Percentiles rank a stretch among this genome's conserved stretches.
Evolutionary conservation across 805 yeast genomes (phyloP).

Genomic region (Barnettozyma siamensis): DNA sequence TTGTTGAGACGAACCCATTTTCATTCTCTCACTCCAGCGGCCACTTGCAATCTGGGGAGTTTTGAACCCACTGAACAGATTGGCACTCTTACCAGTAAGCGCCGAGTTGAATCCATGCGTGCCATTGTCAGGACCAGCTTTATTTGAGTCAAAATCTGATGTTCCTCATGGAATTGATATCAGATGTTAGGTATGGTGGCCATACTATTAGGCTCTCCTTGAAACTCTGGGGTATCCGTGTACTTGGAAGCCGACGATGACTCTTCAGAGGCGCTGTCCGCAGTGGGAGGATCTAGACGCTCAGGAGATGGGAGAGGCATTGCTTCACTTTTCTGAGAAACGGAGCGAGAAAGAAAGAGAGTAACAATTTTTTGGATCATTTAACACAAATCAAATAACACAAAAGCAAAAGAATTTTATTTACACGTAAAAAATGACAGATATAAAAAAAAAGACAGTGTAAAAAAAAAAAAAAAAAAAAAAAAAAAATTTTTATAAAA

Average conservation of each 20-base stretch:
- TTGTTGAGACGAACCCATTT: constrained; percentile 26
- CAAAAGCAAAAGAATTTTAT: too few species aligned
- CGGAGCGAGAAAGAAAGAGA: too few species aligned
- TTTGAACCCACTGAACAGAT: constrained; percentile 93
- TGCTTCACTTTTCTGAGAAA: too few species aligned
- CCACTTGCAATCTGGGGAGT: constrained; percentile 86
- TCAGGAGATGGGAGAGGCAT: constrained; percentile 8
- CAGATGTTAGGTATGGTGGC: constrained; percentile 3
- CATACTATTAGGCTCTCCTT: constrained; percentile 17
- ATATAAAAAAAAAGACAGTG: too few species aligned
- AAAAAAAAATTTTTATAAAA: too few species aligned
- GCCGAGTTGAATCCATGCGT: constrained; percentile 24
- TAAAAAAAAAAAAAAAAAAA: too few species aligned
- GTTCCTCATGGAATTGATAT: too few species aligned
- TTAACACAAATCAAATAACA: too few species aligned
- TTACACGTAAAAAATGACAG: too few species aligned
- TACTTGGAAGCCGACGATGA: constrained; percentile 21
- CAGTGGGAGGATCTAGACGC: constrained; percentile 1
- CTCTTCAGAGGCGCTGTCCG: constrained; percentile 2
- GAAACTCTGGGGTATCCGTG: constrained; percentile 27
- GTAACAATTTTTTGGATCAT: too few species aligned
- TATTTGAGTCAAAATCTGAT: background rate
- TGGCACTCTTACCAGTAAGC: constrained; percentile 30
- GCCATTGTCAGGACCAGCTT: constrained; percentile 11
- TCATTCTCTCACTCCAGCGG: constrained; percentile 40